A percentile compares a stretch with the other conserved stretches of the same genome.
These are phyloP conservation scores for Wickerhamiella brachini DNA, from an alignment of 805 yeast species.

Conservation along the genomic window DNA sequence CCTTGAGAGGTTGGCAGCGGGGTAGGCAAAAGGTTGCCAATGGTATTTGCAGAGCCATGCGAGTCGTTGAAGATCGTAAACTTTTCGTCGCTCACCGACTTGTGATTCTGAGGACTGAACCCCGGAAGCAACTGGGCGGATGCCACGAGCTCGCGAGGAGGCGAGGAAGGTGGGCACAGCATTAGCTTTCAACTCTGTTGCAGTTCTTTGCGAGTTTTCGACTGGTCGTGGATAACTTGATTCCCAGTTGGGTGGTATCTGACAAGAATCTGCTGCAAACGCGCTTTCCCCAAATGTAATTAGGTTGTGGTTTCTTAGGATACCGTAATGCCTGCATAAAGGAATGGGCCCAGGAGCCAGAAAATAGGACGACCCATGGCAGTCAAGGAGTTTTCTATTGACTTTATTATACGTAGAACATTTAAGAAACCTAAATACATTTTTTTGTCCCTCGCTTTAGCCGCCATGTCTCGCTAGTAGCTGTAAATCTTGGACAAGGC, in stretches of 20 bases:
- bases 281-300: constrained; percentile 3
- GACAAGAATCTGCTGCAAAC: neutral
- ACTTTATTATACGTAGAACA: no score
- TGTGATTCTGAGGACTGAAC: constrained; percentile 2
- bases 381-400: neutral
- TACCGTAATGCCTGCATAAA: constrained; percentile 2
- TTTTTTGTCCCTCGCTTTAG: no score
- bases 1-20: constrained; percentile 8
- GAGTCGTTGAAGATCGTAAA: constrained; percentile 6
- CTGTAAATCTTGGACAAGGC: neutral
- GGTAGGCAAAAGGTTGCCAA: neutral
- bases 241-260: constrained; percentile 1
- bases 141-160: constrained; percentile 1
- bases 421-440: no score
- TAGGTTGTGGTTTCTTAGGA: neutral
- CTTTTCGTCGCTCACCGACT: neutral
- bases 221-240: neutral
- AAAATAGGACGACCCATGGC: neutral
- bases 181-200: neutral
- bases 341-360: neutral
- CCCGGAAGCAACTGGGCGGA: constrained; percentile 8
- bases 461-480: neutral
- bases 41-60: neutral
- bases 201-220: neutral
- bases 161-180: constrained; percentile 11